A percentile compares a stretch with the other conserved stretches of the same genome.
phyloP scores from a whole-genome alignment of 2,329 filamentous ascomycete genomes.

The Simplicillium aogashimaense region DNA sequence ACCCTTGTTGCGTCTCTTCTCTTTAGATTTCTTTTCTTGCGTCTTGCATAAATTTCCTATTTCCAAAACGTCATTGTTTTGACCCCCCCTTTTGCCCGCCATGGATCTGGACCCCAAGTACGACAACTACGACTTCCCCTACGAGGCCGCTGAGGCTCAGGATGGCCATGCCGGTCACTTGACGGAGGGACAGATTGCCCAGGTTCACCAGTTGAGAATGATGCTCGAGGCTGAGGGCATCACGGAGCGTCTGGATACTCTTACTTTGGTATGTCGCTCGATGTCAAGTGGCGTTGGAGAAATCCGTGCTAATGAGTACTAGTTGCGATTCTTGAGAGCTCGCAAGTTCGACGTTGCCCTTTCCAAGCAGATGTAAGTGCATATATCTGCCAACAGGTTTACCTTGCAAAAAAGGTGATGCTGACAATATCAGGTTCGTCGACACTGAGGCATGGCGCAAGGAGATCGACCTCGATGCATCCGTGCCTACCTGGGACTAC shows the following conservation, averaged over 20 bases:
- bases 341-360: slow-evolving; percentile 86
- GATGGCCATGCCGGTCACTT: slow-evolving; percentile 82
- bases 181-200: slow-evolving; percentile 77
- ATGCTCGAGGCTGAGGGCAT: slow-evolving; percentile 77
- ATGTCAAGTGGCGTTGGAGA: slow-evolving; percentile 3
- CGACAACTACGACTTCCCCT: slow-evolving; percentile 92
- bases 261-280: slow-evolving; percentile 63
- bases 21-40: not conserved
- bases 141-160: slow-evolving; percentile 57
- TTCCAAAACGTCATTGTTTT: not conserved
- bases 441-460: slow-evolving; percentile 87
- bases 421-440: slow-evolving; percentile 58
- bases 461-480: slow-evolving; percentile 73
- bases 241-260: slow-evolving; percentile 77
- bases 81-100: slow-evolving; percentile 11
- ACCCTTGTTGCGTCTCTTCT: too few relatives aligned
- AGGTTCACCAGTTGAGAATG: slow-evolving; percentile 75
- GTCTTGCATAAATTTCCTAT: not conserved
- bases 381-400: not conserved
- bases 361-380: slow-evolving; percentile 74
- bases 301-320: slow-evolving; percentile 8
- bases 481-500: slow-evolving; percentile 76
- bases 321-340: slow-evolving; percentile 85
- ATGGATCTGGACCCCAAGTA: slow-evolving; percentile 76
- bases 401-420: slow-evolving; percentile 6